Evolutionary conservation across 2,329 filamentous ascomycete species (phyloP).

Genomic region (Chrysosporium queenslandicum): DNA sequence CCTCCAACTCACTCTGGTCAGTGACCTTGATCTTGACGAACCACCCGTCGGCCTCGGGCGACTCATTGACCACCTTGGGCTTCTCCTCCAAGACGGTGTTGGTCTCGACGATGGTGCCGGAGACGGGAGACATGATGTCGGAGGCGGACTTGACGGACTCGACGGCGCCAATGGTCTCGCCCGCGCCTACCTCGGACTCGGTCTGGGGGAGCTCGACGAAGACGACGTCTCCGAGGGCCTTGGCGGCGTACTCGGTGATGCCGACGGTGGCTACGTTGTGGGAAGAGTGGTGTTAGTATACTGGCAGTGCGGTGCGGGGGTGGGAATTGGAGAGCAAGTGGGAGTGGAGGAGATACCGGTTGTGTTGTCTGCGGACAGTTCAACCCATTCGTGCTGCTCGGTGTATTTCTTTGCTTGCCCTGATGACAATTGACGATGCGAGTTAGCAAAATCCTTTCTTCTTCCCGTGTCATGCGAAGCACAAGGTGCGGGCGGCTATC

Average conservation of each 20-base stretch:
- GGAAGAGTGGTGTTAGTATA: constrained; percentile 9
- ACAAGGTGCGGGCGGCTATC: neutral
- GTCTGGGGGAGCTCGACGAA: constrained; percentile 83
- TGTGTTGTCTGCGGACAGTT: constrained; percentile 71
- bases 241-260: constrained; percentile 83
- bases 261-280: constrained; percentile 61
- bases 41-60: constrained; percentile 86
- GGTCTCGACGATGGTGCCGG: constrained; percentile 62
- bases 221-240: constrained; percentile 90
- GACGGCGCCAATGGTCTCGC: constrained; percentile 84
- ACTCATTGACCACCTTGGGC: constrained; percentile 78
- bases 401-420: constrained; percentile 68
- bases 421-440: constrained; percentile 16
- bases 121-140: constrained; percentile 84
- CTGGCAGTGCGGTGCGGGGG: neutral
- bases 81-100: constrained; percentile 73
- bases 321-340: neutral
- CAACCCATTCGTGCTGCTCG: constrained; percentile 97
- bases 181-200: constrained; percentile 57
- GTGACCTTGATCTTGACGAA: constrained; percentile 75
- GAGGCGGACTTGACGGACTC: constrained; percentile 98
- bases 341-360: constrained; percentile 47
- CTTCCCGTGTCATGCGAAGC: neutral
- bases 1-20: constrained; percentile 60
- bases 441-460: neutral